Evolutionary conservation across 2,329 filamentous ascomycete species (phyloP), one percentile per base, ranked within the genome.

Genomic region (Didymella arachidicola): DNA sequence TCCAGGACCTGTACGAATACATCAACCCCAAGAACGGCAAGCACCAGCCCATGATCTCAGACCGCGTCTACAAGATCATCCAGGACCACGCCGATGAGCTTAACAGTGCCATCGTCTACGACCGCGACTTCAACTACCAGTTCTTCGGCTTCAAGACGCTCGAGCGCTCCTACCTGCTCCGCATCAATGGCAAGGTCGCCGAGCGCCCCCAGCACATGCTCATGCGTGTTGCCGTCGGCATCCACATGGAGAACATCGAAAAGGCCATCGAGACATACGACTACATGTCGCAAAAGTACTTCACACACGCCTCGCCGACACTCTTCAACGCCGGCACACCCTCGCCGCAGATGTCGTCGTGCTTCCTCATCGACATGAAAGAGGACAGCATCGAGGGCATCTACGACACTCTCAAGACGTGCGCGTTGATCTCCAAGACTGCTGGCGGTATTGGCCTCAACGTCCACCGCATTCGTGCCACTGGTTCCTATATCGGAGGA

Each of bases 61-160:
- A 94, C 74, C 84, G 90, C 70, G 96, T 91, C 46, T 97, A 97
- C 77, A 91, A 97, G 71, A 92, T 88, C 63, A 90, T 99, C 66
- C 95, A 97, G 91, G 91, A 90, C 74, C 93, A 99, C 80, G 93
- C 92, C 72, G 95, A 97, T 56, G 95, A 99, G 81, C 86, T 99
- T 57, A 97, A 99, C 84, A 98, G 94, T 42, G 95, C 95, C 72
- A 98, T 99, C 77, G 94, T 99, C 72, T 99, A 98, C 74, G 95
- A 99, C 82, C 91, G 95, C 70, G 95, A 99, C 78, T 99, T 99
- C 86, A 97, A 98, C 86, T 99, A 99, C 84, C 95, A 99, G 83
- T 99, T 96, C 83, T 99, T 99, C 74, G 95, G 95, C 65, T 99
- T 99, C 88, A 99, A 99, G 87, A 99, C 95, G 7, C 84, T 99